Percentiles rank a stretch among this genome's conserved stretches.
These are phyloP conservation scores for Pichia deserticola DNA, from an alignment of 805 yeast genomes.

Conservation along the genomic window DNA sequence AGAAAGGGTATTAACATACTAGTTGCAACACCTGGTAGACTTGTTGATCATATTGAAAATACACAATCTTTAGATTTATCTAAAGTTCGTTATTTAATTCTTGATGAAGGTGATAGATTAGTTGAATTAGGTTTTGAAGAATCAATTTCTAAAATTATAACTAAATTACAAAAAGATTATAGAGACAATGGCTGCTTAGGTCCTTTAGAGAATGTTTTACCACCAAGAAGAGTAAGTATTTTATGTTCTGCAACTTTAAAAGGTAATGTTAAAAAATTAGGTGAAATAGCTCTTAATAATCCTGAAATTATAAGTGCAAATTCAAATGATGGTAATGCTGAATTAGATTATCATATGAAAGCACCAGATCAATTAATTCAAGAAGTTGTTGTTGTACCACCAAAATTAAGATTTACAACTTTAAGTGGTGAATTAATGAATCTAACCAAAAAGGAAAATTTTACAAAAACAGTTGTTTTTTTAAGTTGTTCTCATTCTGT, in stretches of 20 bases:
- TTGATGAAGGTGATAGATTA: constrained; percentile 95
- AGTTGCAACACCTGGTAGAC: constrained; percentile 97
- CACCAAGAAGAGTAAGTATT: constrained; percentile 64
- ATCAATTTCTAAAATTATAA: constrained; percentile 70
- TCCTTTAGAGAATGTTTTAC: constrained; percentile 38
- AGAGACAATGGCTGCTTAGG: constrained; percentile 28
- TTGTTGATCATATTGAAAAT: constrained; percentile 90
- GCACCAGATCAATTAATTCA: constrained; percentile 93
- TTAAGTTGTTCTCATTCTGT: constrained; percentile 96
- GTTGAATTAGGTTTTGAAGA: constrained; percentile 97
- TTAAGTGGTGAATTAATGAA: constrained; percentile 58
- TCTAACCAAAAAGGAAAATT: constrained; percentile 29
- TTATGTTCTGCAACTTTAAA: constrained; percentile 94
- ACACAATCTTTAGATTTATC: constrained; percentile 68
- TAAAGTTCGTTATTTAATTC: constrained; percentile 74
- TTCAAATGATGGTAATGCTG: constrained; percentile 11
- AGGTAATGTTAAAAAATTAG: constrained; percentile 69
- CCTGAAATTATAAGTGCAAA: constrained; percentile 56
- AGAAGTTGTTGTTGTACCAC: constrained; percentile 78
- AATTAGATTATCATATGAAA: constrained; percentile 22
- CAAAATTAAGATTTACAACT: constrained; percentile 81
- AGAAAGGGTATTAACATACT: constrained; percentile 93
- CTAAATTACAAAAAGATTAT: constrained; percentile 42
- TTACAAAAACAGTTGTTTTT: constrained; percentile 67
- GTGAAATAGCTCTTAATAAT: constrained; percentile 62